Conservation (phyloP, 2,329 filamentous ascomycete genomes). For the Nemania diffusa region DNA sequence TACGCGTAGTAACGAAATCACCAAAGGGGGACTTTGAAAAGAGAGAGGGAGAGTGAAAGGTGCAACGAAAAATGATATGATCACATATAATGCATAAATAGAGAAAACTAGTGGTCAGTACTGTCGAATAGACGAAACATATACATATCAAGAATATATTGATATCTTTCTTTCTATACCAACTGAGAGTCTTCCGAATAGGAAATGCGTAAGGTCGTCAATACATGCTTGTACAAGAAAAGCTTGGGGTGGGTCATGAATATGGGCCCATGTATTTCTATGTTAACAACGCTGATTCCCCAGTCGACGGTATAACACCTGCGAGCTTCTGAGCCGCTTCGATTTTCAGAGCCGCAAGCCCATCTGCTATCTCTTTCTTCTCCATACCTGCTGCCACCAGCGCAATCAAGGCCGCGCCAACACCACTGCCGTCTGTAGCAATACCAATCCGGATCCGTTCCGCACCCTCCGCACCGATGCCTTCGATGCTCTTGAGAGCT, state of each 20-base stretch:
- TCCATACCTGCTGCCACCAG: slow-evolving; percentile 81
- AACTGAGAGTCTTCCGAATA: neutral
- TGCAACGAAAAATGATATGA: neutral
- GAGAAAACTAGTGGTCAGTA: neutral
- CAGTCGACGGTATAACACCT: slow-evolving; percentile 41
- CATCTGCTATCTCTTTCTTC: slow-evolving; percentile 56
- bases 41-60: neutral
- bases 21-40: neutral
- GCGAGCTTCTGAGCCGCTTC: slow-evolving; percentile 51
- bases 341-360: slow-evolving; percentile 55
- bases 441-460: slow-evolving; percentile 93
- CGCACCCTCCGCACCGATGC: slow-evolving; percentile 81
- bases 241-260: neutral
- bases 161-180: neutral
- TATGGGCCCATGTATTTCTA: slow-evolving; percentile 26
- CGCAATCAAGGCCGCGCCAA: slow-evolving; percentile 95
- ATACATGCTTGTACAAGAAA: slow-evolving; percentile 21
- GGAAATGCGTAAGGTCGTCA: slow-evolving; percentile 15
- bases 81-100: neutral
- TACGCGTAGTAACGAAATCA: neutral
- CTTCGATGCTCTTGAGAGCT: slow-evolving; percentile 78
- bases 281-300: slow-evolving; percentile 27
- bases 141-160: slow-evolving; percentile 4
- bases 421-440: slow-evolving; percentile 94
- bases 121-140: slow-evolving; percentile 18